phyloP scores from a whole-genome alignment of 306 rosid species.

The Trichosanthes cucumerina region DNA sequence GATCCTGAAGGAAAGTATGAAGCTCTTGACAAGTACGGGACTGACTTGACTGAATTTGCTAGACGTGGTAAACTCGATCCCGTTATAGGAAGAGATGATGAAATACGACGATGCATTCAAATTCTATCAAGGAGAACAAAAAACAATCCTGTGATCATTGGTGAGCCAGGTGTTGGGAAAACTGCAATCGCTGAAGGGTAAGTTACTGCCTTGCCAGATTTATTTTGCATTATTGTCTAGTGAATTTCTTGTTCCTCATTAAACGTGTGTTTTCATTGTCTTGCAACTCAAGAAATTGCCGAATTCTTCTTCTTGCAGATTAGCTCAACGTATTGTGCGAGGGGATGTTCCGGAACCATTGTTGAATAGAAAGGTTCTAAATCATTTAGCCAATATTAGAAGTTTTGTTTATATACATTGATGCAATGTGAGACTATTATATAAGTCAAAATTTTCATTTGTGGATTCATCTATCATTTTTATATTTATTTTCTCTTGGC shows the following conservation, averaged over 20 bases:
- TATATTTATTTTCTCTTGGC: not conserved
- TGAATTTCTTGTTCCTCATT: not conserved
- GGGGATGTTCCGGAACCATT: constrained; percentile 98
- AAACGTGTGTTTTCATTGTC: not conserved
- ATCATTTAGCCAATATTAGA: not conserved
- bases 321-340: constrained; percentile 92
- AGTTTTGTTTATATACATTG: not conserved
- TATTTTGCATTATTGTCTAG: not conserved
- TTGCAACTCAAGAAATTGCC: not conserved
- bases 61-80: constrained; percentile 97
- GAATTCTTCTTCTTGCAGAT: constrained; percentile 32
- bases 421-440: not conserved
- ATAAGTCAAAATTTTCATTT: not conserved
- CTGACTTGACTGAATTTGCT: constrained; percentile 88
- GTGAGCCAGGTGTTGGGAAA: constrained; percentile 99
- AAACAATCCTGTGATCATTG: constrained; percentile 93
- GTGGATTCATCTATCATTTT: not conserved
- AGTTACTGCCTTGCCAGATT: constrained; percentile 12
- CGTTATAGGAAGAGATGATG: constrained; percentile 94
- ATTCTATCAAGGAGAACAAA: constrained; percentile 88
- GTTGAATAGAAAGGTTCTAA: constrained; percentile 69
- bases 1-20: constrained; percentile 96
- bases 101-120: constrained; percentile 89
- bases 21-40: constrained; percentile 82
- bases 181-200: constrained; percentile 99